phyloP scores from a whole-genome alignment of 768 basidiomycete genomes.

The Rhizopogon sp. region DNA sequence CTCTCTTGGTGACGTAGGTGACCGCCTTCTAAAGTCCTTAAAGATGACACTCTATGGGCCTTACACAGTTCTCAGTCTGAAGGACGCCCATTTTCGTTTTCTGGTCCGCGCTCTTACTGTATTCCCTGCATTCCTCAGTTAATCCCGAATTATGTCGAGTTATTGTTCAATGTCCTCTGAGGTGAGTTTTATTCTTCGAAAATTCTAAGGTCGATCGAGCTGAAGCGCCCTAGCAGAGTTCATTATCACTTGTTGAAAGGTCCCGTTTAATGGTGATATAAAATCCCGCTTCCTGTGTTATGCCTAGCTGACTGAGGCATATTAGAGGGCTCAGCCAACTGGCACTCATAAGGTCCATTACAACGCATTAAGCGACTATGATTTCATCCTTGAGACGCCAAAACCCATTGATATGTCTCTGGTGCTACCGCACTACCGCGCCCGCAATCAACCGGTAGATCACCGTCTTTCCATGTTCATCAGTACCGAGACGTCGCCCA shows the following conservation, averaged over 20 bases:
- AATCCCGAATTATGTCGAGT: slow-evolving; percentile 14
- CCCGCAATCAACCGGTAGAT: slow-evolving; percentile 63
- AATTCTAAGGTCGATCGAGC: neutral
- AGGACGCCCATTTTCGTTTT: slow-evolving; percentile 1
- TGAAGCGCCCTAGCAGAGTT: slow-evolving; percentile 18
- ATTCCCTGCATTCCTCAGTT: neutral
- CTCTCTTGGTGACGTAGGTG: neutral
- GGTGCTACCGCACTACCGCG: slow-evolving; percentile 74
- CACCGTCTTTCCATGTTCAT: slow-evolving; percentile 72
- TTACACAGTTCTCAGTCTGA: slow-evolving; percentile 2
- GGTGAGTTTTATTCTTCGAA: slow-evolving; percentile 12
- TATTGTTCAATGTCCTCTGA: slow-evolving; percentile 21
- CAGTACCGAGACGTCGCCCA: slow-evolving; percentile 42
- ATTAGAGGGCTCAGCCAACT: slow-evolving; percentile 25
- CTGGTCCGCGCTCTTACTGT: neutral
- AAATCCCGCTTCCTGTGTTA: neutral
- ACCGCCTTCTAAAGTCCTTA: slow-evolving; percentile 9
- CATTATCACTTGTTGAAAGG: slow-evolving; percentile 16
- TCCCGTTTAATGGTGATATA: slow-evolving; percentile 10
- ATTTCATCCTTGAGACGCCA: slow-evolving; percentile 55
- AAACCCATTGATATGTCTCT: slow-evolving; percentile 60
- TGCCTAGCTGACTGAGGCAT: neutral
- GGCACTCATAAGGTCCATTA: slow-evolving; percentile 68
- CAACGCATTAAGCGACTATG: slow-evolving; percentile 54
- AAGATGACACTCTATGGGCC: neutral